These are phyloP conservation scores for Globisporangium barbulae DNA, from an alignment of 352 stramenopile genomes.

Conservation along the genomic window DNA sequence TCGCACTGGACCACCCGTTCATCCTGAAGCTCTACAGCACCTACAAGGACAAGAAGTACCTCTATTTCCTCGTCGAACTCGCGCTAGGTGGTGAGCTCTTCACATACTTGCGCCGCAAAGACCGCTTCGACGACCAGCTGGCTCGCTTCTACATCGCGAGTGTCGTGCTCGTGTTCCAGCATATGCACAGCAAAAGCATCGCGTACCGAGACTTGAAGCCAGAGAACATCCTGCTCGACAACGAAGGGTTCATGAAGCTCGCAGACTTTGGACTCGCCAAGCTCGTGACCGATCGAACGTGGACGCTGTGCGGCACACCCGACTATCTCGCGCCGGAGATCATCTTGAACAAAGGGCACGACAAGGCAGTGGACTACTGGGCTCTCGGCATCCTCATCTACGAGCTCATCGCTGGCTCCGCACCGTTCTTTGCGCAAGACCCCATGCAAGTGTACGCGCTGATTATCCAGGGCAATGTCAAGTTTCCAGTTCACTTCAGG, in stretches of 20 bases:
- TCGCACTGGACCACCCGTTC: constrained; percentile 87
- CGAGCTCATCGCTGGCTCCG: constrained; percentile 83
- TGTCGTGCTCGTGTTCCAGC: constrained; percentile 88
- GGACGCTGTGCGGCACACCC: constrained; percentile 90
- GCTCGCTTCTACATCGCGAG: constrained; percentile 88
- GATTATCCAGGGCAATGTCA: constrained; percentile 86
- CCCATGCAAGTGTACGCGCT: constrained; percentile 91
- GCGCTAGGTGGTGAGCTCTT: constrained; percentile 91
- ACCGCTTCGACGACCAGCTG: constrained; percentile 72
- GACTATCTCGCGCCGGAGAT: constrained; percentile 93
- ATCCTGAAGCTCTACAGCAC: constrained; percentile 89
- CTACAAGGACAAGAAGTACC: constrained; percentile 88
- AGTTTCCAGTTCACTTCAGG: constrained; percentile 82
- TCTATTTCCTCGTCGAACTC: constrained; percentile 93
- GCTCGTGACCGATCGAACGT: constrained; percentile 81
- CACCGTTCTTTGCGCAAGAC: constrained; percentile 89
- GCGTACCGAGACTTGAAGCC: constrained; percentile 91
- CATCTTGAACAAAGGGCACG: constrained; percentile 89
- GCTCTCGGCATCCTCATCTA: constrained; percentile 88
- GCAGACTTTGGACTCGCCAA: constrained; percentile 92
- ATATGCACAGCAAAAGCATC: constrained; percentile 89
- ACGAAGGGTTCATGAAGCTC: constrained; percentile 87
- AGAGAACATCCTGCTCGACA: constrained; percentile 87
- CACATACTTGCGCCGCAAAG: constrained; percentile 79
- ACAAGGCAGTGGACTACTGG: constrained; percentile 91